Base-by-base conservation (phyloP, 2,329 filamentous ascomycete species). In the Stagonosporopsis tanaceti region DNA sequence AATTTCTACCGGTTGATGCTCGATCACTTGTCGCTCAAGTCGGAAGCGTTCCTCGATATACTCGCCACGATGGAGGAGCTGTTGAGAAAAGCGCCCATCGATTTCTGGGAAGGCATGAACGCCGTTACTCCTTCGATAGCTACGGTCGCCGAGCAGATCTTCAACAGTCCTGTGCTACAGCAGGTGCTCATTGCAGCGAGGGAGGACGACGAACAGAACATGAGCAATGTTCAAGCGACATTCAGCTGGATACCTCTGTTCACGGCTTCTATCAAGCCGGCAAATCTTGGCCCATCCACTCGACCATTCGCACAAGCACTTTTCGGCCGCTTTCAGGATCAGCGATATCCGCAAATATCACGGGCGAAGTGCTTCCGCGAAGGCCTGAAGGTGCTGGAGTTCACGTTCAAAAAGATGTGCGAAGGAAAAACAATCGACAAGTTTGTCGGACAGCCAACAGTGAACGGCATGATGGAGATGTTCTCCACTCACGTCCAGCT, bases 101-200 rank as follows among this genome's bases (percentile, higher is more conserved):
- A 91, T 41, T 95, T 97, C 67, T 97, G 94, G 94, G 89, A 92
- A 67, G 89, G 92, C 1, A 89, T 96, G 78, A 89, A 90, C 47
- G 86, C 92, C 28, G 91, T 94, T 47, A 89, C 91, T 0, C 89
- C 92, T 3, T 89, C 91, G 1, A 89, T 92, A 4, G 88, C 88
- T 39, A 87, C 89, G 32, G 87, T 98, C 45, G 87, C 92, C n/a
- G 93, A 97, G 71, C 85, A 93, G 62, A 85, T 97, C 40, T 91
- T 95, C 67, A 86, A 85, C 57, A 93, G 90, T 60, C 87, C 88
- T 7, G 82, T 85, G 3, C 87, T 91, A 66, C 82, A 83, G 32
- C 77, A 78, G n/a, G 73, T 91, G 6, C 81, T 93, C 12, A 81
- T 82, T 59, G 81, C 80, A 34, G 67, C 69, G 11, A 68, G 54